Conservation (phyloP, 441 rosid species). For the Viola pubescens region DNA sequence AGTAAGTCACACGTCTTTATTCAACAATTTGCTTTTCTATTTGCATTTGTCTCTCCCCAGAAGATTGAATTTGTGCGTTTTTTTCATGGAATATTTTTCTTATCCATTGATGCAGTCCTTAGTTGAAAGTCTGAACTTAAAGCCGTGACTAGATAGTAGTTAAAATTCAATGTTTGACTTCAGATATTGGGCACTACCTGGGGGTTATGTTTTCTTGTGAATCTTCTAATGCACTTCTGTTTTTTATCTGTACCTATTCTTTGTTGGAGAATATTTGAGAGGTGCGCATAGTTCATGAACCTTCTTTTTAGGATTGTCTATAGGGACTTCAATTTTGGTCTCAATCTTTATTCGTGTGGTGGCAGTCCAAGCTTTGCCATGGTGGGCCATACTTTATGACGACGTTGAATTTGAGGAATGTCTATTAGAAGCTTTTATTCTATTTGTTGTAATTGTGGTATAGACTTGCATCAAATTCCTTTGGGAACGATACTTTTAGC, state of each 20-base stretch:
- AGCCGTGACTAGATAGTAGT: not conserved
- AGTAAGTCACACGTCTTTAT: conserved; percentile 37
- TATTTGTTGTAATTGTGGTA: too few relatives aligned
- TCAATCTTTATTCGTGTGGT: not conserved
- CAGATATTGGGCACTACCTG: too few relatives aligned
- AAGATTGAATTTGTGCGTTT: not conserved
- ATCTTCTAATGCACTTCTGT: too few relatives aligned
- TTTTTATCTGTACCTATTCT: not conserved
- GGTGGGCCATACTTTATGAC: too few relatives aligned
- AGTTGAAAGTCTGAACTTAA: not conserved
- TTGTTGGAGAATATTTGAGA: not conserved
- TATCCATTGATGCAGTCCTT: not conserved
- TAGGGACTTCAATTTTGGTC: not conserved
- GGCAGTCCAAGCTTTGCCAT: not conserved
- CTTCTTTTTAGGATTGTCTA: not conserved
- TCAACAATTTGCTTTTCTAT: not conserved
- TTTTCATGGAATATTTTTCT: not conserved
- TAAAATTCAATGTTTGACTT: too few relatives aligned
- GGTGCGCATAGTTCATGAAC: not conserved
- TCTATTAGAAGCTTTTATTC: too few relatives aligned
- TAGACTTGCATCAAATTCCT: too few relatives aligned
- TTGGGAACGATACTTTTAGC: too few relatives aligned
- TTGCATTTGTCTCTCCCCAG: not conserved
- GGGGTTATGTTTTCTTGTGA: too few relatives aligned
- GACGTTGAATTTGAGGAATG: not conserved